phyloP scores from a whole-genome alignment of 2,329 filamentous ascomycete species.

The Purpureocillium lavendulum region DNA sequence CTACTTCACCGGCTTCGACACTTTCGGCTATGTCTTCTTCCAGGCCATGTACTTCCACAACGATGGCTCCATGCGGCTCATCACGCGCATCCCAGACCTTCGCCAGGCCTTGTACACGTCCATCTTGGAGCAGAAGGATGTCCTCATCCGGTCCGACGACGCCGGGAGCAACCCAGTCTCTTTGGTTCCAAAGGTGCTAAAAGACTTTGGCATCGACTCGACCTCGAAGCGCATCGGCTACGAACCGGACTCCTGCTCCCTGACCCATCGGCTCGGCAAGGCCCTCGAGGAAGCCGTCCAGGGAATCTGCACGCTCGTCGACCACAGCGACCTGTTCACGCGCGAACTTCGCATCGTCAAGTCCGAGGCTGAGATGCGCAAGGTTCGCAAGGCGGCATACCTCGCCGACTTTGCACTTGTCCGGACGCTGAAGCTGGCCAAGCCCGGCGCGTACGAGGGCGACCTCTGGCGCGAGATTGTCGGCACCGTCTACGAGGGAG shows the following conservation, averaged over 20 bases:
- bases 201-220: too few relatives aligned
- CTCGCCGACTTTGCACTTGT: constrained; percentile 23
- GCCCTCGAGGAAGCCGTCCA: too few relatives aligned
- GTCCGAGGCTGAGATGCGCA: constrained; percentile 18
- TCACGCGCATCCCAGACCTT: constrained; percentile 20
- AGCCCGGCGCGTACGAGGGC: constrained; percentile 24
- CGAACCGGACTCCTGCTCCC: too few relatives aligned
- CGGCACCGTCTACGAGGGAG: constrained; percentile 23
- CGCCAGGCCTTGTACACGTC: constrained; percentile 24
- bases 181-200: too few relatives aligned
- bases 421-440: constrained; percentile 23
- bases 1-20: constrained; percentile 23
- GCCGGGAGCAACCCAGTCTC: too few relatives aligned
- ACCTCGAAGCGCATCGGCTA: too few relatives aligned
- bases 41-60: constrained; percentile 26
- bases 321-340: constrained; percentile 17
- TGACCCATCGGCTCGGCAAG: too few relatives aligned
- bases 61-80: constrained; percentile 20
- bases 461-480: constrained; percentile 23
- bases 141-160: too few relatives aligned
- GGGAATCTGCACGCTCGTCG: too few relatives aligned
- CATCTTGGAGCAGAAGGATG: constrained; percentile 4
- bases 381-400: constrained; percentile 23
- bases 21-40: constrained; percentile 27
- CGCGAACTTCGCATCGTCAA: constrained; percentile 22